A percentile compares a stretch with the other conserved stretches of the same genome.
Evolutionary conservation across 2,329 filamentous ascomycete species (phyloP).

Genomic region (Cadophora malorum): DNA sequence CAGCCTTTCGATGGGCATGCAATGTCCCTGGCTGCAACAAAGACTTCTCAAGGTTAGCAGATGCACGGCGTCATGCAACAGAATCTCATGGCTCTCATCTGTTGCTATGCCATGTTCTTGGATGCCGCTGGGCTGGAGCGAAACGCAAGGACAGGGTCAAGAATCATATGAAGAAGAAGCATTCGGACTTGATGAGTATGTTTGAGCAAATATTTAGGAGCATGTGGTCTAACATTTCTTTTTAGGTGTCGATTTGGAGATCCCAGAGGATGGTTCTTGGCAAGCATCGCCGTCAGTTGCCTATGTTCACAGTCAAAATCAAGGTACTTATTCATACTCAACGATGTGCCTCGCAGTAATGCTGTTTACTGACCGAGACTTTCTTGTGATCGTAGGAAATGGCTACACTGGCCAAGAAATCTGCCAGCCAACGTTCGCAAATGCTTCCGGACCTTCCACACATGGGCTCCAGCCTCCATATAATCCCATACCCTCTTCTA

Average conservation of each 20-base stretch:
- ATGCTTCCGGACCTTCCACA: not conserved
- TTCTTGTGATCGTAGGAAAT: too few relatives aligned
- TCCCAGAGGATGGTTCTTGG: not conserved
- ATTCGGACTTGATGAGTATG: not conserved
- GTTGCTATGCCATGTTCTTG: not conserved
- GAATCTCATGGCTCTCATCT: not conserved
- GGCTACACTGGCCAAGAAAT: too few relatives aligned
- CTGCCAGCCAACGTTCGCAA: too few relatives aligned
- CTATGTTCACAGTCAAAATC: not conserved
- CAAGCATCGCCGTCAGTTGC: not conserved
- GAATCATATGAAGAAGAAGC: not conserved
- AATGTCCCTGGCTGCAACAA: not conserved
- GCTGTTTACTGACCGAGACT: too few relatives aligned
- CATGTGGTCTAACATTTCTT: not conserved
- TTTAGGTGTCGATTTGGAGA: not conserved
- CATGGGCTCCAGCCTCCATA: not conserved
- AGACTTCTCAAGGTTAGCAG: not conserved
- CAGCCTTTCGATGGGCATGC: not conserved
- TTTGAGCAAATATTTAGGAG: not conserved
- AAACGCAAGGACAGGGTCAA: not conserved
- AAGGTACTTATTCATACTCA: not conserved
- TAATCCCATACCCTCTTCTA: not conserved
- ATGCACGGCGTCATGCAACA: not conserved
- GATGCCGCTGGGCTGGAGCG: not conserved
- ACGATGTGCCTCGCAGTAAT: too few relatives aligned